Evolutionary conservation across 768 basidiomycete species (phyloP), one percentile per base, ranked within the genome.

Genomic region (Gloeophyllum trabeum): DNA sequence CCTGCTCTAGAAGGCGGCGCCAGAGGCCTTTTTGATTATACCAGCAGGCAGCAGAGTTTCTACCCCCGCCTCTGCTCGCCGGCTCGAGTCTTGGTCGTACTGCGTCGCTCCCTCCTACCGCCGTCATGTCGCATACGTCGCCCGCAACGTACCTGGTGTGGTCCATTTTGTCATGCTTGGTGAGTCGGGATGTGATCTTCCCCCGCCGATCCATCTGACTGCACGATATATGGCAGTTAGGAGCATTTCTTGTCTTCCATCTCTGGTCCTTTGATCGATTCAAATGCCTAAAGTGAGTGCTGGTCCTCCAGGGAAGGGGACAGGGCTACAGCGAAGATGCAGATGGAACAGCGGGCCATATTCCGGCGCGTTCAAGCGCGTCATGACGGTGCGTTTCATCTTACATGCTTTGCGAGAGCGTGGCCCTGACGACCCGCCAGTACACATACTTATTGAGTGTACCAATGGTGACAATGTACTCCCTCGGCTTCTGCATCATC

Each of bases 251-350:
- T 4, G 13, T 87, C 2, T 80, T 73, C 54, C 85, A 88, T 52
- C 59, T 88, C 40, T 88, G 81, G 79, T 78, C 79, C 4, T 89
- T 82, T 53, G 86, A 89, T 55, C 69, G 71, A 44, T 89, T 89
- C 65, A 73, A 69, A 50, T 87, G 83, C 55, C 55, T 88, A 41
- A 76, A 53, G 81, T 82, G 45, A 48, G 71, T n/a, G n/a, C n/a
- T n/a, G n/a, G n/a, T n/a, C n/a, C n/a, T 53, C 5, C 5, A 4
- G 1, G 32, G 10, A 6, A 28, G 13, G n/a, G 19, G 6, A 24
- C 6, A 10, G 7, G 34, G 5, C 20, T 30, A 21, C 19, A n/a
- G 20, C 24, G 18, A 20, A n/a, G 25, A 42, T 37, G 20, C 45
- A 85, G 83, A 55, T 86, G 82, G 81, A 74, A 79, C 51, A 72